phyloP scores from a whole-genome alignment of 371 early-diverging fungal species.

The Mucor lusitanicus region DNA sequence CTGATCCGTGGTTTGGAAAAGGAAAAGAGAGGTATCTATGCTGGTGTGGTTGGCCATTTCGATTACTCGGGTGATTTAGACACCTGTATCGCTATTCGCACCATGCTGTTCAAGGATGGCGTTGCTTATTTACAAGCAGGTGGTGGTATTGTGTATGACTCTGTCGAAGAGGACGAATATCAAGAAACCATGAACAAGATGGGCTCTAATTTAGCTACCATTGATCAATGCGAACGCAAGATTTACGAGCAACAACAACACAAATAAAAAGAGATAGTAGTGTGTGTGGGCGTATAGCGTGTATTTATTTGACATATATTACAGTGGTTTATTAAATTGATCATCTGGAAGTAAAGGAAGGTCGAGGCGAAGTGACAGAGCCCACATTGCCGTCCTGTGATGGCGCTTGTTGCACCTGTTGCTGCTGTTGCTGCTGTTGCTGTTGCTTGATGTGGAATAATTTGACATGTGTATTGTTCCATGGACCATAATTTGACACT shows the following conservation, averaged over 20 bases:
- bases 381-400: background rate
- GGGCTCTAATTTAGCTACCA: slow-evolving; percentile 84
- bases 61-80: slow-evolving; percentile 91
- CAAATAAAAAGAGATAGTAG: background rate
- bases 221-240: slow-evolving; percentile 78
- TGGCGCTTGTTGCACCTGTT: slow-evolving; percentile 22
- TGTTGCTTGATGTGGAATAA: slow-evolving; percentile 59
- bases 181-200: slow-evolving; percentile 96
- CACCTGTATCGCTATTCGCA: slow-evolving; percentile 97
- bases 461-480: slow-evolving; percentile 65
- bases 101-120: slow-evolving; percentile 96
- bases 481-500: slow-evolving; percentile 56
- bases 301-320: no score
- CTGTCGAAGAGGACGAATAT: slow-evolving; percentile 89
- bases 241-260: slow-evolving; percentile 46
- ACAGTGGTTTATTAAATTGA: background rate
- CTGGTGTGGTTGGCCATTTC: slow-evolving; percentile 95
- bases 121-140: slow-evolving; percentile 91
- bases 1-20: slow-evolving; percentile 87
- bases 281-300: no score
- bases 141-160: slow-evolving; percentile 96
- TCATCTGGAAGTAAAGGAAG: background rate
- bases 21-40: slow-evolving; percentile 94
- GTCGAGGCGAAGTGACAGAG: background rate
- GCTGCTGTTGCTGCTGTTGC: slow-evolving; percentile 1